A percentile compares a stretch with the other conserved stretches of the same genome.
phyloP scores from a whole-genome alignment of 208 protist species.

The Lotmaria passim region DNA sequence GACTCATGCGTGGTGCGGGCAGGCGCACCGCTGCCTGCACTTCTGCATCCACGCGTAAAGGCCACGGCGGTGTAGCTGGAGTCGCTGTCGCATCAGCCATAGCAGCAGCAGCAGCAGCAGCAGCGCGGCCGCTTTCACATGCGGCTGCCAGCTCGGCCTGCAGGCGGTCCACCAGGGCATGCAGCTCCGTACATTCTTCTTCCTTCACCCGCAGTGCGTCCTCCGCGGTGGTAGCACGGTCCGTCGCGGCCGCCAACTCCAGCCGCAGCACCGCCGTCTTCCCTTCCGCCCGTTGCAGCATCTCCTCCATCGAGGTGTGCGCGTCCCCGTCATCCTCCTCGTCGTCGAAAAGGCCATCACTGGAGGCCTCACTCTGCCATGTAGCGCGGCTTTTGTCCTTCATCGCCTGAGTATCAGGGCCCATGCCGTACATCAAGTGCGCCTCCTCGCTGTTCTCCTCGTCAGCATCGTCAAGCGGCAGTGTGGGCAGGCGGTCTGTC shows the following conservation, averaged over 20 bases:
- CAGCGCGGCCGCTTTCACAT: not conserved
- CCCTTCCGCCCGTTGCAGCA: constrained; percentile 13
- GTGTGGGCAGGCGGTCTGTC: not conserved
- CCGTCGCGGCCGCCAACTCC: constrained; percentile 14
- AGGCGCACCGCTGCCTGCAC: constrained; percentile 4
- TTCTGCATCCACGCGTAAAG: not conserved
- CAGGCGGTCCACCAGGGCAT: constrained; percentile 43
- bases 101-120: not conserved
- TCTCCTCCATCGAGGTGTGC: constrained; percentile 17
- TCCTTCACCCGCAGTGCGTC: constrained; percentile 16
- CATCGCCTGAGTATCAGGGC: not conserved
- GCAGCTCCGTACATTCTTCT: constrained; percentile 53
- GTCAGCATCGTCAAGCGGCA: not conserved
- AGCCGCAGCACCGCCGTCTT: constrained; percentile 20
- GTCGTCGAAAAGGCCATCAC: constrained; percentile 6
- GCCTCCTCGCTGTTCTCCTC: constrained; percentile 17
- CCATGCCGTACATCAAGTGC: constrained; percentile 16
- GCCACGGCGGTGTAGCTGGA: not conserved
- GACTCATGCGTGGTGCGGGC: not conserved
- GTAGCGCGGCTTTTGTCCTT: not conserved
- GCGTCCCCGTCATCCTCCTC: not conserved
- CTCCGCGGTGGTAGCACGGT: constrained; percentile 24
- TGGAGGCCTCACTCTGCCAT: constrained; percentile 5
- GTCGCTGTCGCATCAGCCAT: not conserved
- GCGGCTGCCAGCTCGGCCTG: constrained; percentile 30